Evolutionary conservation across 2,329 filamentous ascomycete species (phyloP).

Genomic region (Moelleriella libera): DNA sequence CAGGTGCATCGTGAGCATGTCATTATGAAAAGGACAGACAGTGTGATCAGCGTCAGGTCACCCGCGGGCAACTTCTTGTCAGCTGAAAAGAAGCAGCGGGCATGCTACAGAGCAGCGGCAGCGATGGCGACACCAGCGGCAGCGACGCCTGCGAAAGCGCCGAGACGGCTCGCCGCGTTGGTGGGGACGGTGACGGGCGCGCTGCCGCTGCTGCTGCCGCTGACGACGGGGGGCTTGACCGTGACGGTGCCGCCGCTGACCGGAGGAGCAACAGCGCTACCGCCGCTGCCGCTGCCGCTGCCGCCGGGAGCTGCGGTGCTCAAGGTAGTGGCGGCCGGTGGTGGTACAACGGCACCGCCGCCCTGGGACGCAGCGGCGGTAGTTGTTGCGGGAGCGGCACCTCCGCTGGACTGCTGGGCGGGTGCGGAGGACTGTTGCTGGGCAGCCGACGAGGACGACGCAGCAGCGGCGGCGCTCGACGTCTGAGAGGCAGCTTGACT

Average conservation of each 20-base stretch:
- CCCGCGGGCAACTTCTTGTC: no score
- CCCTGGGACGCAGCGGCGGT: not conserved
- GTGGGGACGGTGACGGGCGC: not conserved
- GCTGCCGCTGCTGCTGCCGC: not conserved
- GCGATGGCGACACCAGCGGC: slow-evolving; percentile 15
- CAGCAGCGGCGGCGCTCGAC: not conserved
- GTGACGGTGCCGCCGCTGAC: slow-evolving; percentile 1
- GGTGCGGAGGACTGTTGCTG: no score
- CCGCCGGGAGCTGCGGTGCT: no score
- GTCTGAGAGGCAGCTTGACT: slow-evolving; percentile 2
- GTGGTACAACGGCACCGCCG: not conserved
- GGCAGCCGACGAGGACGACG: no score
- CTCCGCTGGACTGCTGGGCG: not conserved
- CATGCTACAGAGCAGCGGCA: slow-evolving; percentile 14
- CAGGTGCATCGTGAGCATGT: no score
- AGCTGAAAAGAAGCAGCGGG: no score
- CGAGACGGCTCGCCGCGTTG: slow-evolving; percentile 10
- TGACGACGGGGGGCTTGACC: not conserved
- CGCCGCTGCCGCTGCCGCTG: not conserved
- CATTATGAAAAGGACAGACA: no score
- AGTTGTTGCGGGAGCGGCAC: not conserved
- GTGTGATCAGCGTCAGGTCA: no score
- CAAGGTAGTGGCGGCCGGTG: no score
- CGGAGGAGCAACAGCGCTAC: not conserved
- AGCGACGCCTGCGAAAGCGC: slow-evolving; percentile 16